A percentile compares a stretch with the other conserved stretches of the same genome.
Evolutionary conservation across 2,329 filamentous ascomycete species (phyloP).

Genomic region (Fonsecaea pedrosoi): DNA sequence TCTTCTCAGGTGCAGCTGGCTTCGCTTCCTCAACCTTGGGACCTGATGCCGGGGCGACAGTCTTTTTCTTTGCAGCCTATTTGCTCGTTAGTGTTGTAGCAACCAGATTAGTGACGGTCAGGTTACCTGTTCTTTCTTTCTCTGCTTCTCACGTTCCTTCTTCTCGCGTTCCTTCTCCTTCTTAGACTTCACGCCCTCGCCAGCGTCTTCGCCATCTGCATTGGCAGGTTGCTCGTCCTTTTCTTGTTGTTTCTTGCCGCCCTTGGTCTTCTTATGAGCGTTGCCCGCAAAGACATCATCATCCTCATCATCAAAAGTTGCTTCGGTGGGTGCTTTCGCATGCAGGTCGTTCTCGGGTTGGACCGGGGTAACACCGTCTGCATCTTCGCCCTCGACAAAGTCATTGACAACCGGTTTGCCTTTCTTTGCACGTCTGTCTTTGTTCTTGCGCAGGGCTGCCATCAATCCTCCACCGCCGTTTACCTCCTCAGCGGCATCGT

Average conservation of each 20-base stretch:
- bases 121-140: slow-evolving; percentile 93
- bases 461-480: slow-evolving; percentile 70
- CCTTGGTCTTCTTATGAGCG: slow-evolving; percentile 70
- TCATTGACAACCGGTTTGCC: slow-evolving; percentile 75
- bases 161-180: slow-evolving; percentile 98
- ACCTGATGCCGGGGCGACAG: slow-evolving; percentile 56
- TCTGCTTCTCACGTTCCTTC: slow-evolving; percentile 97
- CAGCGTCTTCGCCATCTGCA: slow-evolving; percentile 58
- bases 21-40: slow-evolving; percentile 65
- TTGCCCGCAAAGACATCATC: slow-evolving; percentile 86
- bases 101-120: slow-evolving; percentile 3
- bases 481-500: slow-evolving; percentile 60
- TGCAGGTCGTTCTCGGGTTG: slow-evolving; percentile 55
- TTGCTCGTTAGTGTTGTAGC: slow-evolving; percentile 17
- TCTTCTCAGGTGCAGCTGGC: slow-evolving; percentile 57
- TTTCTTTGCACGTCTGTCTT: slow-evolving; percentile 90
- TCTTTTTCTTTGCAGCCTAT: slow-evolving; percentile 85
- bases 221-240: slow-evolving; percentile 52
- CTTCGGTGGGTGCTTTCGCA: slow-evolving; percentile 79
- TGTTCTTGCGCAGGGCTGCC: slow-evolving; percentile 80
- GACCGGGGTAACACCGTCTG: slow-evolving; percentile 51
- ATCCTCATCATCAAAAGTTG: slow-evolving; percentile 74
- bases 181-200: slow-evolving; percentile 80
- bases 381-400: slow-evolving; percentile 72
- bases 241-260: slow-evolving; percentile 56